Evolutionary conservation across 2,329 filamentous ascomycete species (phyloP).

Genomic region (Dichotomopilus funicola): DNA sequence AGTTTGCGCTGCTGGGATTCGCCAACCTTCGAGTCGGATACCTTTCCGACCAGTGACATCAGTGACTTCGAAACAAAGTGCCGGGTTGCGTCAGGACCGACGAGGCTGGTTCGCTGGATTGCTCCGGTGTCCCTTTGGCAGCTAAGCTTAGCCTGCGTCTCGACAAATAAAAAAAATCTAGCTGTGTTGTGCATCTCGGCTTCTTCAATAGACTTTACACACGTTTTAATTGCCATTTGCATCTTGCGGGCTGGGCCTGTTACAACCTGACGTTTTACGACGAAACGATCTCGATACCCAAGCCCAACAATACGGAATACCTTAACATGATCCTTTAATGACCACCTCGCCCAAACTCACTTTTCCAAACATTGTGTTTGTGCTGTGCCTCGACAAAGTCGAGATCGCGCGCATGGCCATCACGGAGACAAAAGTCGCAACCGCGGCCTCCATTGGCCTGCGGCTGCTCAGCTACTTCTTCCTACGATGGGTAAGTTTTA

Average conservation of each 20-base stretch:
- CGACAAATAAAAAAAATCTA: no score
- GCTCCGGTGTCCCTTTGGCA: no score
- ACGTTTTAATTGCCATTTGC: no score
- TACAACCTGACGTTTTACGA: no score
- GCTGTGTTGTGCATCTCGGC: no score
- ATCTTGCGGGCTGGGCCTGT: no score
- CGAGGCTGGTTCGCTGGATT: background rate
- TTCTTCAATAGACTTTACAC: no score
- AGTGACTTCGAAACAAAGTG: conserved; percentile 3
- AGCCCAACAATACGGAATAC: no score
- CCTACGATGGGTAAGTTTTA: conserved; percentile 51
- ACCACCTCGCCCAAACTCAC: background rate
- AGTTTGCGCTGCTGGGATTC: no score
- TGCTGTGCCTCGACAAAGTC: background rate
- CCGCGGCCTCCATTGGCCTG: conserved; percentile 43
- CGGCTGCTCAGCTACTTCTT: conserved; percentile 50
- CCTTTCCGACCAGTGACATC: conserved; percentile 19
- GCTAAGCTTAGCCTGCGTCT: no score
- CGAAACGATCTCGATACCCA: no score
- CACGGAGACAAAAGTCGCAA: conserved; percentile 29
- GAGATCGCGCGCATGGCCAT: conserved; percentile 24
- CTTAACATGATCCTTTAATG: no score
- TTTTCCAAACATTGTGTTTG: background rate
- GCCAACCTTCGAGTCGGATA: background rate
- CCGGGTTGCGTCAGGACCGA: conserved; percentile 11